These are phyloP conservation scores for Suillus luteus DNA, from an alignment of 768 basidiomycete genomes.

Conservation along the genomic window DNA sequence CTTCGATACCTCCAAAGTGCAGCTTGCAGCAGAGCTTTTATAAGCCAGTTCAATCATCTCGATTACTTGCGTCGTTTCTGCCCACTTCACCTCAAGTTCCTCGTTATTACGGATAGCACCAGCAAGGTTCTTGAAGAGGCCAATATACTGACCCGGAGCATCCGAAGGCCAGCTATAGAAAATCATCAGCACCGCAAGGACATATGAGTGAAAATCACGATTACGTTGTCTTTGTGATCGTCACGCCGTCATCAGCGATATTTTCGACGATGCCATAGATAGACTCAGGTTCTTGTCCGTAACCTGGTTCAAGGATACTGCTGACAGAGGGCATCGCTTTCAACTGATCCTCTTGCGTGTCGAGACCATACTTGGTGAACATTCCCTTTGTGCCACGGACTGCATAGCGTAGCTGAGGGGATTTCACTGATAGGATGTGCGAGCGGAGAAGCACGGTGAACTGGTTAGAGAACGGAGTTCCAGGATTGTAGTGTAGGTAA, in stretches of 20 bases:
- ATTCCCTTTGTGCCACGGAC: slow-evolving; percentile 73
- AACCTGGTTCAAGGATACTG: slow-evolving; percentile 46
- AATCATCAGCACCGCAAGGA: slow-evolving; percentile 23
- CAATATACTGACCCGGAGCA: slow-evolving; percentile 57
- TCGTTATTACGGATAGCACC: slow-evolving; percentile 57
- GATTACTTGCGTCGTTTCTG: slow-evolving; percentile 69
- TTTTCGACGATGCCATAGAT: slow-evolving; percentile 66
- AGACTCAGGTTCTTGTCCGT: slow-evolving; percentile 63
- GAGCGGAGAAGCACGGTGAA: slow-evolving; percentile 69
- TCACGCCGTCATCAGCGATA: slow-evolving; percentile 45
- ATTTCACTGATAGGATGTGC: slow-evolving; percentile 66
- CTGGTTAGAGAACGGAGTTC: slow-evolving; percentile 46
- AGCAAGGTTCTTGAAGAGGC: slow-evolving; percentile 67
- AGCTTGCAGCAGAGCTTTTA: slow-evolving; percentile 63
- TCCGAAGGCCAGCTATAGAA: slow-evolving; percentile 61
- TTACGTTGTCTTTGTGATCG: slow-evolving; percentile 34
- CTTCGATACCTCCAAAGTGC: slow-evolving; percentile 39
- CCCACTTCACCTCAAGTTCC: slow-evolving; percentile 67
- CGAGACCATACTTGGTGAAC: slow-evolving; percentile 75
- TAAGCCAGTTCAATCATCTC: slow-evolving; percentile 77
- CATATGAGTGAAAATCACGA: slow-evolving; percentile 28
- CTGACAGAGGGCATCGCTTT: slow-evolving; percentile 52
- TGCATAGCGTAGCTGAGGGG: slow-evolving; percentile 68
- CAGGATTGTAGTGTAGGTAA: slow-evolving; percentile 50
- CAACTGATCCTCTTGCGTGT: slow-evolving; percentile 79